Base-by-base conservation (phyloP, 768 basidiomycete species). In the Phlegmacium glaucopus region DNA sequence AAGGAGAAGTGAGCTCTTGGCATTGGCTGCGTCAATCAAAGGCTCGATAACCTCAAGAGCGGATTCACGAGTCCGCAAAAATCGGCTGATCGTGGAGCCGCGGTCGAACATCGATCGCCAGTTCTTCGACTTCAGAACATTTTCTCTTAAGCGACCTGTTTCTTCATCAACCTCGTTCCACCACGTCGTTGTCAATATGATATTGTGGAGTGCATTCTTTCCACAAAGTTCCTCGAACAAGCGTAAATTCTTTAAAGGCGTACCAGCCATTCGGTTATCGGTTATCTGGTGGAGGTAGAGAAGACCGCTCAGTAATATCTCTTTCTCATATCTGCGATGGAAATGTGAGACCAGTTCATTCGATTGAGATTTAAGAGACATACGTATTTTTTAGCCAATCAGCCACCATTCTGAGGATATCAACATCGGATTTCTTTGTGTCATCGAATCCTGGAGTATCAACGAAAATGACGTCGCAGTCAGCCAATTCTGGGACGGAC, bases 281-380 rank as follows among this genome's bases (percentile, higher is more conserved):
- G 68, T 58, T 29, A 74, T 74, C 12, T 66, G 62, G 47, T 74
- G 72, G 9, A 72, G 48, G 47, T 72, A 74, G 15, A 74, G 12
- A 18, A 74, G 60, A 1, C 63, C 70, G 8, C 63, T 52, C 1
- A 74, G 59, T 39, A 57, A 60, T 28, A 57, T 50, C 0, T 52
- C 46, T 6, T 50, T 39, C 44, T 56, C 48, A 39, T 65, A 64
- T 36, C 68, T 67, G 41, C 1, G 42, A 22, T 3, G 22, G 3
- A 16, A 27, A 22, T 34, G 16, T 13, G 5, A 27, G 4, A 17
- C 15, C 10, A 11, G 6, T 26, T 34, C 36, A 44, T n/a, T 9
- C 22, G 22, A 22, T 22, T 22, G 5, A 22, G 22, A 42, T 18
- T 25, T 2, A 4, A 22, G n/a, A 11, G 42, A 9, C 39, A 25